Percentiles rank a stretch among this genome's conserved stretches.
Evolutionary conservation across 1,284 basidiomycete genomes (phyloP).

Genomic region (Cutaneotrichosporon dermatis): DNA sequence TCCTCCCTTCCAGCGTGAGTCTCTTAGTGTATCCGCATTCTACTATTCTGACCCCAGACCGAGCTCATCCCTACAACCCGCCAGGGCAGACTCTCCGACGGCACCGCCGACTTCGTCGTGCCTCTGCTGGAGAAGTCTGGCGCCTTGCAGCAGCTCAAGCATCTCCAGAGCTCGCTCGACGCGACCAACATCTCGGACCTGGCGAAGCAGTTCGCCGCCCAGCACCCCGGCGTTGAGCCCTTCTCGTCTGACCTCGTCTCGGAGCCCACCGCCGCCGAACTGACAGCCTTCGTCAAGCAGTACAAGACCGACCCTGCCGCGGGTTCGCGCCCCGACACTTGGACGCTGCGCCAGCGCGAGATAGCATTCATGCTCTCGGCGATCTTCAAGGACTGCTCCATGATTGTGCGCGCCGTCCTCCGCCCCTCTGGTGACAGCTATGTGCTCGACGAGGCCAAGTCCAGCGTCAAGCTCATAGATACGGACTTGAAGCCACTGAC

Average conservation of each 20-base stretch:
- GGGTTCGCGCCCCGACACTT: conserved; percentile 9
- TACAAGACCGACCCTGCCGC: conserved; percentile 51
- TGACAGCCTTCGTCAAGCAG: conserved; percentile 57
- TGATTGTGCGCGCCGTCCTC: conserved; percentile 59
- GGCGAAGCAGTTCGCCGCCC: conserved; percentile 21
- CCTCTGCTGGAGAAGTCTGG: conserved; percentile 57
- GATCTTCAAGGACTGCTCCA: conserved; percentile 94
- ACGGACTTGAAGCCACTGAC: conserved; percentile 73
- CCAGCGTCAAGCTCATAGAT: conserved; percentile 68
- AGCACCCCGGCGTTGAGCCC: conserved; percentile 21
- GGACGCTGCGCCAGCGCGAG: conserved; percentile 45
- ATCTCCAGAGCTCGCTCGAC: conserved; percentile 73
- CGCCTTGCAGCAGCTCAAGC: conserved; percentile 58
- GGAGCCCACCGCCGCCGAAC: conserved; percentile 59
- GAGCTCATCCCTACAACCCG: conserved; percentile 14
- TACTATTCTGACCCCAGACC: conserved; percentile 17
- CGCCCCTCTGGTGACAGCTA: conserved; percentile 9
- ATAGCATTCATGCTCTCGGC: conserved; percentile 78
- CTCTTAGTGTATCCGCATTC: not conserved
- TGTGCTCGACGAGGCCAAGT: conserved; percentile 17
- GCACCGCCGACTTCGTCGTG: conserved; percentile 46
- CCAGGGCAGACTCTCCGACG: conserved; percentile 3
- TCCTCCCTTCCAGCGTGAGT: conserved; percentile 62
- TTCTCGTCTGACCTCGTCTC: conserved; percentile 27
- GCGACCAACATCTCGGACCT: conserved; percentile 61